A percentile compares a stretch with the other conserved stretches of the same genome.
Conservation (phyloP, 352 stramenopile species). For the Pythium grandisporangium region DNA sequence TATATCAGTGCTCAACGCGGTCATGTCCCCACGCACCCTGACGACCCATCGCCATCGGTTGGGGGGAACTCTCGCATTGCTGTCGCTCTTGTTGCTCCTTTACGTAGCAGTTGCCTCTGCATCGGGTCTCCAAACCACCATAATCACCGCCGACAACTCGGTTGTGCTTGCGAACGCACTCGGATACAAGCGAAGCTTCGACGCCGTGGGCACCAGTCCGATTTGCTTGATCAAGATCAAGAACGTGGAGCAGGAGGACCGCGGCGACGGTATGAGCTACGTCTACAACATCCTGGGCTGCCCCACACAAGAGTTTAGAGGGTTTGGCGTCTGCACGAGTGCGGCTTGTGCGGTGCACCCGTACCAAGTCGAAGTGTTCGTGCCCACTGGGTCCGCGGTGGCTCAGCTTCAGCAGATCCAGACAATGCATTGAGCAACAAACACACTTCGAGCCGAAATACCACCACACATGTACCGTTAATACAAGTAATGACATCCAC, state of each 20-base stretch:
- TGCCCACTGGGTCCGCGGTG: constrained; percentile 3
- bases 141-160: constrained; percentile 2
- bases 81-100: too few relatives aligned
- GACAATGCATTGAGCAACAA: too few relatives aligned
- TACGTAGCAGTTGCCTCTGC: too few relatives aligned
- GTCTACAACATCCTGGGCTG: constrained; percentile 1
- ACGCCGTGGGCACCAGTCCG: not conserved
- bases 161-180: constrained; percentile 3
- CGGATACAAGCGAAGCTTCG: not conserved
- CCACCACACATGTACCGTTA: too few relatives aligned
- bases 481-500: too few relatives aligned
- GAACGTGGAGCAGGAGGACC: not conserved
- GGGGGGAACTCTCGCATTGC: too few relatives aligned
- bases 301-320: not conserved
- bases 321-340: constrained; percentile 4
- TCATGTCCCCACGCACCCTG: too few relatives aligned
- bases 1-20: too few relatives aligned
- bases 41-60: too few relatives aligned
- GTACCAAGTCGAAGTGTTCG: constrained; percentile 3
- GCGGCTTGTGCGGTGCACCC: not conserved
- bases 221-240: constrained; percentile 6
- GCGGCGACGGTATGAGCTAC: not conserved
- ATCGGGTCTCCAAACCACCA: too few relatives aligned
- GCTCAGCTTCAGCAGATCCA: too few relatives aligned
- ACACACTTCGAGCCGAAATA: too few relatives aligned